Evolutionary conservation across 2,329 filamentous ascomycete species (phyloP), one percentile per base, ranked within the genome.

Genomic region (Coniochaeta sp.): DNA sequence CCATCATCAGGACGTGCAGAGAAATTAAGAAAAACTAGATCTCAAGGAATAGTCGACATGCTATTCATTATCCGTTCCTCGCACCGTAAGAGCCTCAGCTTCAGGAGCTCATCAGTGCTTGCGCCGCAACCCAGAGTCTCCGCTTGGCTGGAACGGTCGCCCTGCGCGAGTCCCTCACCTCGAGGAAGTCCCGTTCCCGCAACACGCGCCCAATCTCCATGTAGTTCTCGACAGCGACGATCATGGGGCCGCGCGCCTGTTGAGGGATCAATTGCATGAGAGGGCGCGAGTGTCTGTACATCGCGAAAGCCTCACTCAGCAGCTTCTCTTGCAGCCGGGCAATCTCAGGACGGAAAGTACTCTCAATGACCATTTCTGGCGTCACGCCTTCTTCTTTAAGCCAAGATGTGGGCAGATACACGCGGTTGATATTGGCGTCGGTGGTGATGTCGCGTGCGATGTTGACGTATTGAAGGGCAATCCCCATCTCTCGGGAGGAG

Each of bases 391-490:
- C 79, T 58, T 85, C 81, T 43, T 79, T 75, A 1, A 91, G 74
- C 88, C 88, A 91, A 0, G 73, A 72, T 0, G 77, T 76, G 0
- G 89, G 89, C 5, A 91, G 73, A 68, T 92, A 92, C 7, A 90
- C 87, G 7, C 89, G 81, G 1, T 79, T 79, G 38, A 89, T 83
- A 16, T 75, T 73, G 0, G 89, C 86, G 66, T 91, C 89, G 2
- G 85, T 83, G 3, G 75, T 71, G n/a, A 91, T 85, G 67, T 92
- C 89, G 24, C 89, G 84, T 3, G 88, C 86, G 62, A 92, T 90
- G 67, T 91, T 92, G 66, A 90, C 83, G 66, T 88, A 90, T 67
- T 92, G 89, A n/a, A 91, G 74, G 1, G 89, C 88, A 36, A 88
- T 80, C 0, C 89, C 89, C 88, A 91, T 91, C 31, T 79, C 76